Base-by-base conservation (phyloP, 176 grass and related monocot genomes). In the Microstegium vimineum region DNA sequence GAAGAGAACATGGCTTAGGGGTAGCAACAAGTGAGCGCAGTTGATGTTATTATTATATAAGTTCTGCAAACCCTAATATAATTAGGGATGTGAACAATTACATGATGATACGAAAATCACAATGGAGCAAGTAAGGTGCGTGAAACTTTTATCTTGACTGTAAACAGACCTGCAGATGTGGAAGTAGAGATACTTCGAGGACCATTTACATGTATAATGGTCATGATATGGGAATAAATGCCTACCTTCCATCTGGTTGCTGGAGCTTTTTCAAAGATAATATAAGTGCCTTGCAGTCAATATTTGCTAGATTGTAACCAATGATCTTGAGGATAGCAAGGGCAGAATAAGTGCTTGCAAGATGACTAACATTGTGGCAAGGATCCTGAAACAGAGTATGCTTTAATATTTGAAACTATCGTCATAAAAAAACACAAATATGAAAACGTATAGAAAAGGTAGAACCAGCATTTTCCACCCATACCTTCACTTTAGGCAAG, bases 281-380 rank as follows among this genome's bases (percentile, higher is more conserved):
- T 63, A 88, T 75, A 84, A 98, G 91, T 82, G 73, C 52, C 49
- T 82, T 88, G 28, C 62, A 81, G 69, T 93, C 74, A 73, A 98
- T 62, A 85, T 77, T 87, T 63, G 84, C 67, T 23, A 93, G 59
- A 91, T 95, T 47, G 28, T 93, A 91, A 15, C 93, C 93, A 45
- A 98, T 27, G 75, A 90, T 87, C 87, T 95, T 98, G 30, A 95
- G 89, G 51, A 88, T 83, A 77, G 96, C 87, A 23, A 98, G 88
- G 54, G 96, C 90, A 71, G 86, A 93, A 69, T 98, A 98, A 27
- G 95, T 98, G 83, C 90, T 93, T 74, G 96, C 89, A 86, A 98
- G 86, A 86, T 98, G 86, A 87, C 96, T 91, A 68, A 77, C 91
- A 88, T 89, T 91, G 63, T 80, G 40, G 60, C 56, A 85, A 79